A percentile compares a stretch with the other conserved stretches of the same genome.
Conservation (phyloP, 2,329 filamentous ascomycete species). For the Exophiala oligosperma region DNA sequence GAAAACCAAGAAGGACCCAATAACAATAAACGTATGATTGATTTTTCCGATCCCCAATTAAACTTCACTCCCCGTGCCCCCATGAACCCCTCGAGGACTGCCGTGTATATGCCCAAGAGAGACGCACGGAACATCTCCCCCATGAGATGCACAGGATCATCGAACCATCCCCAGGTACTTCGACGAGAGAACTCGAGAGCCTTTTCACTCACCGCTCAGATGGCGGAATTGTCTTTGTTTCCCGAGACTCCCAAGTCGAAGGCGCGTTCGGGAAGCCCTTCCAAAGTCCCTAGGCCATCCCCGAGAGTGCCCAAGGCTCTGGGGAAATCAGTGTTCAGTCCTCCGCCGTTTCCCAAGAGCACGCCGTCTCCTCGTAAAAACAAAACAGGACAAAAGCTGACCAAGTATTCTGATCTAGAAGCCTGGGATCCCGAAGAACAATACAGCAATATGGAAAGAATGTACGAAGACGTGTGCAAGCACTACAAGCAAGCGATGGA, state of each 20-base stretch:
- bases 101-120: conserved; percentile 15
- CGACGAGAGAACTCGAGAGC: conserved; percentile 10
- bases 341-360: conserved; percentile 34
- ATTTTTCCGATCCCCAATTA: conserved; percentile 34
- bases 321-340: conserved; percentile 36
- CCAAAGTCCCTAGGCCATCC: conserved; percentile 24
- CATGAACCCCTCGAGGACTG: conserved; percentile 17
- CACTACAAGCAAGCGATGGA: conserved; percentile 69
- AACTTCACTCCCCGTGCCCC: conserved; percentile 20
- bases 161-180: not conserved
- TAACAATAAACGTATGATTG: conserved; percentile 56
- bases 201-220: conserved; percentile 16
- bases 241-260: conserved; percentile 10
- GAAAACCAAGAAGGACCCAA: conserved; percentile 42
- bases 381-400: conserved; percentile 59
- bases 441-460: conserved; percentile 72
- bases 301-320: conserved; percentile 33
- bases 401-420: conserved; percentile 73
- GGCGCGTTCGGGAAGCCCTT: conserved; percentile 22
- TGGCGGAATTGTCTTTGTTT: conserved; percentile 33
- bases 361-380: conserved; percentile 34
- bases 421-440: conserved; percentile 78
- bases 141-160: not conserved
- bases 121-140: conserved; percentile 13
- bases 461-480: conserved; percentile 70